Evolutionary conservation across 371 early-diverging fungal species (phyloP), one percentile per base, ranked within the genome.

Genomic region (Mucor racemosus): DNA sequence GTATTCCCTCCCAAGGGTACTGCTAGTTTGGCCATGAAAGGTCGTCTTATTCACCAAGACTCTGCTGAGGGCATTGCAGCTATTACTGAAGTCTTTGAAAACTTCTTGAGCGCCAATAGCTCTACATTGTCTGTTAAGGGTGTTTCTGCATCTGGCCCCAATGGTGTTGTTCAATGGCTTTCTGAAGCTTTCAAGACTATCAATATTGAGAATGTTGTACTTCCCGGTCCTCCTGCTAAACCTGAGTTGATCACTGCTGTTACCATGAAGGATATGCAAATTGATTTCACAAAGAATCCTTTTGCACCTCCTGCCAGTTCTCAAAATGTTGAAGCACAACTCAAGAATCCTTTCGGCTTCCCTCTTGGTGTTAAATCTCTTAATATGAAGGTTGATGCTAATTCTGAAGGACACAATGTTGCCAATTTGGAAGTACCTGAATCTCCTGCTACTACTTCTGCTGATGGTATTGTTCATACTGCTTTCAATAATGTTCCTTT

Each of bases 311-410:
- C 73, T 62, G 74, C 82, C 21, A 75, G 84, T 5, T 86, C 87
- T 36, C 77, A 74, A 56, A 58, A 78, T 53, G 82, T 84, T 60
- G 78, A 86, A 50, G 76, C 70, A 39, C 81, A 84, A 65, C 76
- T 82, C 62, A 76, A 87, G 68, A 82, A 72, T 67, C 87, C 89
- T 5, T 87, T 87, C 40, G 78, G 85, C 17, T 86, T 87, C 86
- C 85, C 86, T 58, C 75, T 88, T 58, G 79, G 67, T 57, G 84
- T 88, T 48, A 67, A 64, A 10, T 70, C 77, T 31, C 68, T 88
- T 31, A 72, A 79, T 65, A 82, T 86, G 80, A 66, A 80, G 38
- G 81, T 84, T 46, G 68, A 56, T 54, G 77, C 77, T 15, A 72
- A 65, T 44, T 73, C 66, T 21, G 61, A 55, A 8, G 83, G 82